Evolutionary conservation across 306 rosid species (phyloP).

Genomic region (Abrus pulchellus): DNA sequence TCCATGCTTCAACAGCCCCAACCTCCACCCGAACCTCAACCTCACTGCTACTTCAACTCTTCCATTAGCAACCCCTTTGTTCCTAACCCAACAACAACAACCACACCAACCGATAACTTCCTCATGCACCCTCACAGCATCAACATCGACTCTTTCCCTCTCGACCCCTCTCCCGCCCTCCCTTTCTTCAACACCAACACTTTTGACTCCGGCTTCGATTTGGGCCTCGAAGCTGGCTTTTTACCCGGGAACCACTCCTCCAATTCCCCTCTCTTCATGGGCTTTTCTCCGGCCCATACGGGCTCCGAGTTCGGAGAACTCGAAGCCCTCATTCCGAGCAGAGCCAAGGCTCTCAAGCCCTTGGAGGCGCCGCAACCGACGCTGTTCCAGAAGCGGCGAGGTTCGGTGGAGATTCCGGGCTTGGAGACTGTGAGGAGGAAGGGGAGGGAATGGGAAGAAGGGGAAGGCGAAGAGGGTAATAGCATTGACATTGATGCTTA

Average conservation of each 20-base stretch:
- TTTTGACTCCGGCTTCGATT: constrained; percentile 71
- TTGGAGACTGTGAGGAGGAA: constrained; percentile 58
- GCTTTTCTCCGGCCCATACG: constrained; percentile 51
- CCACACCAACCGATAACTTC: constrained; percentile 14
- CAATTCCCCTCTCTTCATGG: constrained; percentile 56
- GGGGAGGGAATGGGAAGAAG: constrained; percentile 60
- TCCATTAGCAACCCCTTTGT: constrained; percentile 43
- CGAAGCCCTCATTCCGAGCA: constrained; percentile 58
- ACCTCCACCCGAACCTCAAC: constrained; percentile 43
- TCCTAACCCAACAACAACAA: constrained; percentile 42
- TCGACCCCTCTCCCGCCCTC: constrained; percentile 54
- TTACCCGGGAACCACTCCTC: constrained; percentile 48
- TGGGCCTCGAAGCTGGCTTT: constrained; percentile 61
- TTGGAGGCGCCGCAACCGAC: constrained; percentile 70
- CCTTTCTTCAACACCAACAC: constrained; percentile 55
- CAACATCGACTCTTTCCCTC: constrained; percentile 44
- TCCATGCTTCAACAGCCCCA: constrained; percentile 56
- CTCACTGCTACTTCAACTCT: neutral
- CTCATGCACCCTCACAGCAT: constrained; percentile 53
- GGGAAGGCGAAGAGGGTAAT: constrained; percentile 61
- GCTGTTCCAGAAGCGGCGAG: constrained; percentile 77
- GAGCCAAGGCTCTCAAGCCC: constrained; percentile 58
- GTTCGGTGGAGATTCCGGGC: constrained; percentile 60
- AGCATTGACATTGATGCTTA: constrained; percentile 66
- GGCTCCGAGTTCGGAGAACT: constrained; percentile 64